Evolutionary conservation across 306 rosid species (phyloP), one percentile per base, ranked within the genome.

Genomic region (Prosopis cineraria): DNA sequence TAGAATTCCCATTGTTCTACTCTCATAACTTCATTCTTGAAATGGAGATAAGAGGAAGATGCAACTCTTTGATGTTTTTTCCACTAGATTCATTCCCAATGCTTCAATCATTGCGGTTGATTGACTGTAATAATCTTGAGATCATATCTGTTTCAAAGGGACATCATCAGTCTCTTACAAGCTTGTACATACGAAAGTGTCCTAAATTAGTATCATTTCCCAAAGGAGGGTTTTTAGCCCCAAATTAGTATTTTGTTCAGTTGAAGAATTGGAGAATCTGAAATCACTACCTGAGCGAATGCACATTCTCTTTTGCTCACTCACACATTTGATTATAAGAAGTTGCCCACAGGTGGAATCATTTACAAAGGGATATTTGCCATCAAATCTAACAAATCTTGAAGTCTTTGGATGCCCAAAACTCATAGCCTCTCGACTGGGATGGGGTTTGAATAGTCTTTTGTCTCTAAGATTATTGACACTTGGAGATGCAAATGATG

Each of bases 281-380:
- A 70, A 70, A 70, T 45, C 30, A 10, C 19, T 71, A 2, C 69
- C 76, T 0, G 48, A 43, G 13, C 4, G 0, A 1, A 68, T 56
- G 75, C 9, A 20, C 47, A 10, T 3, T 5, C 70, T 78, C 29
- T 59, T 78, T 19, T 53, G 69, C 3, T 77, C 74, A 10, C 74
- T 77, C 0, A 0, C 1, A 9, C 0, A 11, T 8, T 17, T 77
- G 19, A 0, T 0, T 3, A 13, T 77, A 53, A 1, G 0, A 0
- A 0, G 11, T 13, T 67, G 80, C 43, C 59, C 75, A 19, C 44
- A 37, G 13, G 7, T 53, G 10, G 76, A 78, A 19, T 30, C 76
- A 41, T 68, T 78, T 41, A 29, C 62, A 0, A 45, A 56, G 7
- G 76, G 14, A 5, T 47, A 70, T 19, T 56, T 55, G 47, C 70